Conservation (phyloP, 805 yeast species). For the Tetrapisispora iriomotensis region DNA sequence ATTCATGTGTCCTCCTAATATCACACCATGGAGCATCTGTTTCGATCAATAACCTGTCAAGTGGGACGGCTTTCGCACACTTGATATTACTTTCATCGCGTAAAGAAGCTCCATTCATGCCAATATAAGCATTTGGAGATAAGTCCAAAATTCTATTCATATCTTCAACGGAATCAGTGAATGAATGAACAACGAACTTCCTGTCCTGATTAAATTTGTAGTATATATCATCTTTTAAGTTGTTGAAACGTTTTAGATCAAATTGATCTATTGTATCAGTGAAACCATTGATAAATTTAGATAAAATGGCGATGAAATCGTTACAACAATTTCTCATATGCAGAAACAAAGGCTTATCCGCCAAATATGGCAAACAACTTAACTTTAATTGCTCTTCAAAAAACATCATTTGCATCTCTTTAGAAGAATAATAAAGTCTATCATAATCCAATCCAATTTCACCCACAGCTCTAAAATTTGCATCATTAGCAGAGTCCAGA, state of each 20-base stretch:
- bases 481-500: slow-evolving; percentile 36
- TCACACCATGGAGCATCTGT: slow-evolving; percentile 99
- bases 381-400: slow-evolving; percentile 69
- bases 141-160: slow-evolving; percentile 43
- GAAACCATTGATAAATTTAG: slow-evolving; percentile 46
- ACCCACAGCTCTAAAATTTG: slow-evolving; percentile 70
- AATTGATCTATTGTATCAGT: slow-evolving; percentile 25
- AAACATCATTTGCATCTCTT: slow-evolving; percentile 53
- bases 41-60: slow-evolving; percentile 65
- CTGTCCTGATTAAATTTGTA: slow-evolving; percentile 30
- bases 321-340: slow-evolving; percentile 83
- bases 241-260: slow-evolving; percentile 5
- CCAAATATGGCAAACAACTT: slow-evolving; percentile 17
- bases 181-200: slow-evolving; percentile 88
- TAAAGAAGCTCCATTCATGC: slow-evolving; percentile 90
- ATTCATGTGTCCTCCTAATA: slow-evolving; percentile 71
- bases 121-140: slow-evolving; percentile 39
- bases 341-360: slow-evolving; percentile 61
- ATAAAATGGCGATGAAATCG: slow-evolving; percentile 60
- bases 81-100: slow-evolving; percentile 64
- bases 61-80: slow-evolving; percentile 60
- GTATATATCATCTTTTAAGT: slow-evolving; percentile 8
- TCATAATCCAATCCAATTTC: slow-evolving; percentile 96
- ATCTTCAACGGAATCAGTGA: slow-evolving; percentile 73
- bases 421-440: slow-evolving; percentile 65